Evolutionary conservation across 768 basidiomycete genomes (phyloP), one percentile per base, ranked within the genome.

Genomic region (Lactifluus echinatus): DNA sequence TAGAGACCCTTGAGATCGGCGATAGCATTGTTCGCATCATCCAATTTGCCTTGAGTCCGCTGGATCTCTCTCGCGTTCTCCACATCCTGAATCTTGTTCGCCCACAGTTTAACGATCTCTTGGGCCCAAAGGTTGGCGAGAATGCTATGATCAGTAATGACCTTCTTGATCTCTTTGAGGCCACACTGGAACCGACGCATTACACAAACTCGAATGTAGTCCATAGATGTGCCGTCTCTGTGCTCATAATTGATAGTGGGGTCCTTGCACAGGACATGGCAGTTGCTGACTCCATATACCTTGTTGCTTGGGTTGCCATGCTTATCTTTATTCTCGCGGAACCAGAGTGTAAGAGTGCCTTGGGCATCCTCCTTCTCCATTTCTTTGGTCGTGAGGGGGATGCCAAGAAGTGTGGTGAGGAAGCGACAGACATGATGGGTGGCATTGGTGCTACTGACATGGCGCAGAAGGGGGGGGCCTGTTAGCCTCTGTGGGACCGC

Each of bases 251-350:
- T 55, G 42, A 60, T 50, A 33, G 59, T 67, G 58, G 66, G 69
- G 31, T 69, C 39, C 65, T 63, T 23, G 45, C 50, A 61, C 29
- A 66, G 59, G 17, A 72, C 68, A 36, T 73, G 72, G 43, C 60
- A 53, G 65, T 67, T 70, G 56, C 50, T 72, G 24, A 71, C 48
- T 2, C 51, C 68, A 42, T 61, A 62, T 28, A 70, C 66, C 62
- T 53, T 66, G 44, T 59, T 53, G 50, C 72, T 59, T 56, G 63
- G 39, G 53, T 45, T 44, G 64, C 67, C 70, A 23, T 34, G 7
- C 62, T 60, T 67, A 28, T 14, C 19, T 3, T 21, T 51, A 39
- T 42, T 51, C 39, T 51, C 50, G 28, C 42, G 50, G 19, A 51
- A 51, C 7, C 19, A 51, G 1, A 51, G n/a, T 8, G 19, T 2